Evolutionary conservation across 1,139 yeast genomes (phyloP).

Genomic region (Scheffersomyces cryptocercus): DNA sequence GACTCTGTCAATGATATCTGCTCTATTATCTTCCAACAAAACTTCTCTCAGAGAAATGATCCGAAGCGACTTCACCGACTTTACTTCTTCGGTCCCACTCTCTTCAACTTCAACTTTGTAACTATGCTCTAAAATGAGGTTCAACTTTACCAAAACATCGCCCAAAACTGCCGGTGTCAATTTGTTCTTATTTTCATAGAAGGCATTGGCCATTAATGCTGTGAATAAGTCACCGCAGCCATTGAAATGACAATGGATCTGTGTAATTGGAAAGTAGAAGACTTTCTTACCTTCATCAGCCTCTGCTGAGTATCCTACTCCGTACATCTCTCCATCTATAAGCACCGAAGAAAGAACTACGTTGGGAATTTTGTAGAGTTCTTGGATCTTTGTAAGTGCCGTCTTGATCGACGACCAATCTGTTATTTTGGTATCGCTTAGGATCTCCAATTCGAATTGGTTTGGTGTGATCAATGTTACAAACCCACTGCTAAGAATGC

Average conservation of each 20-base stretch:
- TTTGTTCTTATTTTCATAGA: conserved; percentile 18
- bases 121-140: conserved; percentile 31
- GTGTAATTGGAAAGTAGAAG: conserved; percentile 32
- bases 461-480: conserved; percentile 41
- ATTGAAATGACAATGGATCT: conserved; percentile 38
- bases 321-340: conserved; percentile 29
- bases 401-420: conserved; percentile 21
- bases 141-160: conserved; percentile 28
- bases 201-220: conserved; percentile 38
- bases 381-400: conserved; percentile 23
- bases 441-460: conserved; percentile 41
- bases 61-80: conserved; percentile 32
- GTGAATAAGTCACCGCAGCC: conserved; percentile 51
- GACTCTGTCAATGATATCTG: background rate
- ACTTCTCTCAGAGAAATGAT: conserved; percentile 27
- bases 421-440: conserved; percentile 23
- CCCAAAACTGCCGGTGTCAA: conserved; percentile 30
- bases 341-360: conserved; percentile 39
- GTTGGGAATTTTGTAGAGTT: conserved; percentile 23
- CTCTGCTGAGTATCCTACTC: conserved; percentile 31
- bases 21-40: conserved; percentile 6
- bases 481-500: conserved; percentile 25
- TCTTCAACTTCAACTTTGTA: conserved; percentile 21
- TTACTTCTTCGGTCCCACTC: conserved; percentile 13
- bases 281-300: conserved; percentile 8